phyloP scores from a whole-genome alignment of 805 yeast species.

The Ogataea siamensis region DNA sequence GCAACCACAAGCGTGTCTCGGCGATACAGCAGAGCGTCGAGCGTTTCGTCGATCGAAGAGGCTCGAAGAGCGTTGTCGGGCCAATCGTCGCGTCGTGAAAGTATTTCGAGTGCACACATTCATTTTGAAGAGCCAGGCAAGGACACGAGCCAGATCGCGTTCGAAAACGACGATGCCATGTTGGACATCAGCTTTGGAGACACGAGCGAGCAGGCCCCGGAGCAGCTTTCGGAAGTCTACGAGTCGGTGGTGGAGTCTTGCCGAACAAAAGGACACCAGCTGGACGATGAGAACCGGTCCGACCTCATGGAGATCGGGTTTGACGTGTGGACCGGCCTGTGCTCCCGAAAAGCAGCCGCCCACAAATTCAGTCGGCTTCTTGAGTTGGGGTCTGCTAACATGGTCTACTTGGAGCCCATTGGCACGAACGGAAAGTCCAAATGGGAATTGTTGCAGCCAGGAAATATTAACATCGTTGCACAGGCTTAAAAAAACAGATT shows the following conservation, averaged over 20 bases:
- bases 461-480: conserved; percentile 20
- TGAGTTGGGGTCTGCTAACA: conserved; percentile 18
- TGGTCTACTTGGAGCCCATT: conserved; percentile 16
- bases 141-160: conserved; percentile 7
- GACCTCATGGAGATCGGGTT: conserved; percentile 17
- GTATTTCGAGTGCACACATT: conserved; percentile 16
- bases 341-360: conserved; percentile 18
- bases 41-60: conserved; percentile 29
- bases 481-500: conserved; percentile 7
- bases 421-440: conserved; percentile 21
- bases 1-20: conserved; percentile 1
- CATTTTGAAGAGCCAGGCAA: conserved; percentile 7
- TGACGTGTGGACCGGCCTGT: conserved; percentile 12
- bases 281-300: conserved; percentile 4
- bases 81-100: conserved; percentile 16
- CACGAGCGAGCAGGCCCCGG: conserved; percentile 3
- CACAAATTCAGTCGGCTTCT: conserved; percentile 22
- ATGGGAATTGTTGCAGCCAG: conserved; percentile 25
- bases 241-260: conserved; percentile 7
- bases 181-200: conserved; percentile 22
- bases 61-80: conserved; percentile 23
- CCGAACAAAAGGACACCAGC: conserved; percentile 5
- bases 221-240: conserved; percentile 5
- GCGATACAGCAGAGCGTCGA: conserved; percentile 23
- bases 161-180: conserved; percentile 23